These are phyloP conservation scores for Malbranchea zuffiana DNA, from an alignment of 2,329 filamentous ascomycete genomes.

Conservation along the genomic window DNA sequence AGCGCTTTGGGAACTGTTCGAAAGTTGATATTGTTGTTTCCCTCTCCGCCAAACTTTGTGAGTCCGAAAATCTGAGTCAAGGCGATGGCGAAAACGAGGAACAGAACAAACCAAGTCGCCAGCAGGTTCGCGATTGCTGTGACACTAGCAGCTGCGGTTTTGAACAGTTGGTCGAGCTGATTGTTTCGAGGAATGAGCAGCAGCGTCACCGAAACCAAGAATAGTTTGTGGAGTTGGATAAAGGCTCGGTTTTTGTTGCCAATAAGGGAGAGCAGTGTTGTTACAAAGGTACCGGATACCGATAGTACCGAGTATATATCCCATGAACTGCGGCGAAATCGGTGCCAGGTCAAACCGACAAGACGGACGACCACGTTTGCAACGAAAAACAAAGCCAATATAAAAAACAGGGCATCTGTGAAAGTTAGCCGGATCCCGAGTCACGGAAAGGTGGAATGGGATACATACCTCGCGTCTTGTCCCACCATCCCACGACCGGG, in stretches of 20 bases:
- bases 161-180: constrained; percentile 94
- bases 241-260: constrained; percentile 49
- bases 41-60: constrained; percentile 68
- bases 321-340: constrained; percentile 90
- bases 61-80: constrained; percentile 92
- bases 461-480: constrained; percentile 49
- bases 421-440: not conserved
- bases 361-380: constrained; percentile 75
- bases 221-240: constrained; percentile 80
- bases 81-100: constrained; percentile 91
- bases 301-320: constrained; percentile 78
- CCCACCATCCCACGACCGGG: constrained; percentile 61
- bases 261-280: constrained; percentile 64
- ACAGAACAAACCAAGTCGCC: constrained; percentile 94
- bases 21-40: constrained; percentile 76
- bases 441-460: not conserved
- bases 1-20: constrained; percentile 87
- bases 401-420: constrained; percentile 61
- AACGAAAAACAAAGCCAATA: constrained; percentile 71
- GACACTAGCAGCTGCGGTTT: constrained; percentile 89
- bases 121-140: constrained; percentile 82
- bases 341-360: constrained; percentile 77
- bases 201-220: constrained; percentile 78
- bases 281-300: constrained; percentile 69
- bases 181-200: constrained; percentile 93